Evolutionary conservation across 352 stramenopile species (phyloP), one percentile per base, ranked within the genome.

Genomic region (Blastocystis hominis): DNA sequence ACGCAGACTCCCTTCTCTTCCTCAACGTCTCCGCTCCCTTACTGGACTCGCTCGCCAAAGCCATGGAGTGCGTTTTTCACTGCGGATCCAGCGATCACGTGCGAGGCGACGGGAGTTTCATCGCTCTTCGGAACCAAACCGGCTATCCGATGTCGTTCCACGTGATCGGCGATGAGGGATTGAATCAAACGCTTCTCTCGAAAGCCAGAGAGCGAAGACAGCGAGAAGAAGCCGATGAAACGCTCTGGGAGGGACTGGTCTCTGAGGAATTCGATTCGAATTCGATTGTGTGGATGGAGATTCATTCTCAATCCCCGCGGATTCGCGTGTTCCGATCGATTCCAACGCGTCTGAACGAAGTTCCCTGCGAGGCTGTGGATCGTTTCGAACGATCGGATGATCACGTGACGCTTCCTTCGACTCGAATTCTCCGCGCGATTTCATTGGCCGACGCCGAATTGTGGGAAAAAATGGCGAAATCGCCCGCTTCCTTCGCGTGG

Each of bases 311-410:
- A 2, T 13, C 50, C 42, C 72, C 72, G 24, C n/a, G 9, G 3
- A 42, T 84, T 10, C 72, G 72, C 20, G 72, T 84, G 34, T 84
- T 64, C 47, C 47, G 66, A 24, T 6, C 72, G 5, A 84, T 84
- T 66, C 72, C 72, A 15, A 2, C 44, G 72, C 36, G 34, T 44
- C 20, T 30, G 3, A 30, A 50, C 3, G 61, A n/a, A n/a, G 44
- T 46, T 40, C 72, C 72, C 6, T 56, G 9, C 9, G 50, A 20
- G 9, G 50, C 50, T 20, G 50, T 56, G 50, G 17, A 56, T 56
- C 9, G 17, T 9, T 20, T 56, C 9, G 17, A 56, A 20, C 50
- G 50, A 20, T 56, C 0, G 9, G 50, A 56, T 20, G 9, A 20
- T 20, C 9, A 20, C 9, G 9, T 56, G 9, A 56, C 50, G 9